Evolutionary conservation across 1,139 yeast species (phyloP).

Genomic region (Pichia sp.): DNA sequence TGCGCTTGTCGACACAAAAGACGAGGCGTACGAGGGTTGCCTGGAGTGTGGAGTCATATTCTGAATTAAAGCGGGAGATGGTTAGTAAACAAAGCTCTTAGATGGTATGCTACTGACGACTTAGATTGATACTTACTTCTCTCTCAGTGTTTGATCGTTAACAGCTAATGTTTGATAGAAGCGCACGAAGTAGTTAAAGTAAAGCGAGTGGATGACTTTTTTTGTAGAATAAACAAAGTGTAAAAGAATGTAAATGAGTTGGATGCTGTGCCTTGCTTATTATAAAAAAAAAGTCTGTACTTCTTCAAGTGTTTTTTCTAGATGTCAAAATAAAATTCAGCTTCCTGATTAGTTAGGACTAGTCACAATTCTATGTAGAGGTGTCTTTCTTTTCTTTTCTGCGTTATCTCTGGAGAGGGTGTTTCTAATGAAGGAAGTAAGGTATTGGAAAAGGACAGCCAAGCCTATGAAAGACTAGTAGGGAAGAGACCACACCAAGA

Average conservation of each 20-base stretch:
- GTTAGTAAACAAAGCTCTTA: neutral
- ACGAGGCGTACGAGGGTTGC: constrained; percentile 33
- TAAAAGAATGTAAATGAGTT: neutral
- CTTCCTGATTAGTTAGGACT: neutral
- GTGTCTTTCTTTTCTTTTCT: neutral
- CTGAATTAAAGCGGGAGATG: neutral
- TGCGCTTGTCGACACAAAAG: constrained; percentile 32
- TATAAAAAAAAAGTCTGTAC: neutral
- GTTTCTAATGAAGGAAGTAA: neutral
- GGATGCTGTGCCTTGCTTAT: neutral
- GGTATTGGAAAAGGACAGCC: too few relatives aligned
- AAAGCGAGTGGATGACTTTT: neutral
- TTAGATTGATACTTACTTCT: neutral
- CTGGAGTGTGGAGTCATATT: constrained; percentile 26
- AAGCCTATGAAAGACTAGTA: too few relatives aligned
- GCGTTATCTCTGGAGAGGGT: neutral
- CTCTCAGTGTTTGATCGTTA: neutral
- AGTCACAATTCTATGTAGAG: neutral
- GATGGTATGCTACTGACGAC: too few relatives aligned
- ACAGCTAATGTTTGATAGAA: neutral
- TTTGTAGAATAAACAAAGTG: neutral
- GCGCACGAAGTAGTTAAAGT: neutral
- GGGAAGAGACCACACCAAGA: too few relatives aligned
- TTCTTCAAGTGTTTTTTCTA: neutral
- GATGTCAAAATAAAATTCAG: neutral